Conservation (phyloP, 768 basidiomycete species). For the Podaxis sp. region DNA sequence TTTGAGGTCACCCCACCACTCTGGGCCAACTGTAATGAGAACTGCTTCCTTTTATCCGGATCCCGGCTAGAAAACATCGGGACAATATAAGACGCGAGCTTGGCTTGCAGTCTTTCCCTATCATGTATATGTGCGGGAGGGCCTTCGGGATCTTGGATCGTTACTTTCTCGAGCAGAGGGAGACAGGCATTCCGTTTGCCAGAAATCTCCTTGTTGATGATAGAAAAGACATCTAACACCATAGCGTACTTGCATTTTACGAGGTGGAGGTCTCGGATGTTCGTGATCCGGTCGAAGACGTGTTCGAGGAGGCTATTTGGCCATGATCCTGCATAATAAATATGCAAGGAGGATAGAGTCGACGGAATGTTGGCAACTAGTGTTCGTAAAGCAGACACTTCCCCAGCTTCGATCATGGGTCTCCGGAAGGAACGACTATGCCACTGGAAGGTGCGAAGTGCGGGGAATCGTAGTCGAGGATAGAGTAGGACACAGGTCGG, state of each 20-base stretch:
- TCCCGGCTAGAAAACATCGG: neutral
- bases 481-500: neutral
- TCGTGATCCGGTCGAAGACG: neutral
- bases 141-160: slow-evolving; percentile 1
- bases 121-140: neutral
- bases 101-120: neutral
- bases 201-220: neutral
- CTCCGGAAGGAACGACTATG: neutral
- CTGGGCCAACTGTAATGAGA: neutral
- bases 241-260: neutral
- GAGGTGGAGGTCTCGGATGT: neutral
- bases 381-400: neutral
- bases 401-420: neutral
- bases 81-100: neutral
- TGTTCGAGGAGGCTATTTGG: neutral
- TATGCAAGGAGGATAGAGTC: neutral
- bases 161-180: neutral
- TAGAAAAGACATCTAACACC: neutral
- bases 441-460: neutral
- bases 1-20: neutral
- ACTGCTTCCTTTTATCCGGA: neutral
- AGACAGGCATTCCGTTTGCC: neutral
- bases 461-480: neutral
- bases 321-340: neutral
- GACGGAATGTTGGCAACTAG: neutral